phyloP scores from a whole-genome alignment of 495 filamentous ascomycete genomes.

The Penicillium steckii region DNA sequence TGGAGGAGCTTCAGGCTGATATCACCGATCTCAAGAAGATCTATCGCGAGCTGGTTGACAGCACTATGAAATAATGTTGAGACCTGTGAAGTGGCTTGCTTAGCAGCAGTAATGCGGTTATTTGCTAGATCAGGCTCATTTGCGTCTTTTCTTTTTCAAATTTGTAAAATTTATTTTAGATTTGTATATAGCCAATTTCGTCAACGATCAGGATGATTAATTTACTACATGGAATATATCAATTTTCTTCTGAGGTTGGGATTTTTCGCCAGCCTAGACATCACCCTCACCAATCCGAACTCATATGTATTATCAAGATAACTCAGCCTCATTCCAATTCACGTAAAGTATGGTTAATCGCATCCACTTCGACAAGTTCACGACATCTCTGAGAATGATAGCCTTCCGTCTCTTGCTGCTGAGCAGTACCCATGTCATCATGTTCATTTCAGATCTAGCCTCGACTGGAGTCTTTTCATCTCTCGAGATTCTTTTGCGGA shows the following conservation, averaged over 20 bases:
- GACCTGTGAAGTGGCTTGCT: too few relatives aligned
- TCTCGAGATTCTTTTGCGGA: background rate
- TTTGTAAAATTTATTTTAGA: too few relatives aligned
- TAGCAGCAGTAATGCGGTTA: background rate
- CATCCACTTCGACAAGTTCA: background rate
- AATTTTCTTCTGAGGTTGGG: too few relatives aligned
- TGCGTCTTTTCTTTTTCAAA: too few relatives aligned
- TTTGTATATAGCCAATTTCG: too few relatives aligned
- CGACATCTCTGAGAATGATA: background rate
- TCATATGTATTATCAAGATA: too few relatives aligned
- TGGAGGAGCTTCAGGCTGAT: slow-evolving; percentile 86
- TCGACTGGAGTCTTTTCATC: background rate
- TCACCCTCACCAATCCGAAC: too few relatives aligned
- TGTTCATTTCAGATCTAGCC: background rate
- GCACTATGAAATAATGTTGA: slow-evolving; percentile 65
- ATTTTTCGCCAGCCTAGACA: too few relatives aligned
- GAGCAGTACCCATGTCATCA: too few relatives aligned
- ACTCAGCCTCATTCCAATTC: background rate
- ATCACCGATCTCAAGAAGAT: slow-evolving; percentile 91
- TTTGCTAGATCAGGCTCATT: too few relatives aligned
- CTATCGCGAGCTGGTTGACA: slow-evolving; percentile 88
- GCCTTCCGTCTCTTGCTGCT: background rate
- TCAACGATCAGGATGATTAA: too few relatives aligned
- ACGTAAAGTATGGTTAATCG: background rate
- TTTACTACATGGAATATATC: too few relatives aligned